These are phyloP conservation scores for Linderina pennispora DNA, from an alignment of 192 early-diverging fungal genomes.

Conservation along the genomic window DNA sequence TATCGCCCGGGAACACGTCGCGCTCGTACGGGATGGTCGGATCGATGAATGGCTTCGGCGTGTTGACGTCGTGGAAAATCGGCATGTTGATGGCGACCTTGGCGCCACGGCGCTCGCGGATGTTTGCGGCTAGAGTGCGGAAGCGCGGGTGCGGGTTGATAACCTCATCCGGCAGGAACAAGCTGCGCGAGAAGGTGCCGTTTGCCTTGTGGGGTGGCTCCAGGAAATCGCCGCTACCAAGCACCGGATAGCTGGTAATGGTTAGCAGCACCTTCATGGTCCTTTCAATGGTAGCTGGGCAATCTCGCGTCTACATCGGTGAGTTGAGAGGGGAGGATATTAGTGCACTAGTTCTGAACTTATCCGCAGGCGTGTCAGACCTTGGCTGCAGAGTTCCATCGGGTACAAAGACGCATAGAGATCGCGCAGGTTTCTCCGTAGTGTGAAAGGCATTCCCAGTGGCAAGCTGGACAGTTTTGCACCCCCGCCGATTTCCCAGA, in stretches of 20 bases:
- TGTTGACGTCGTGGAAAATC: slow-evolving; percentile 86
- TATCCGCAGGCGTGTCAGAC: neutral
- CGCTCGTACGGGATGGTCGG: slow-evolving; percentile 60
- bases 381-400: neutral
- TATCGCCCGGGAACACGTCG: slow-evolving; percentile 57
- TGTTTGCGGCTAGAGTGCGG: slow-evolving; percentile 88
- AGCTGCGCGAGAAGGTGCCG: slow-evolving; percentile 64
- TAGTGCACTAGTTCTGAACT: neutral
- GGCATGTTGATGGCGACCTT: slow-evolving; percentile 98
- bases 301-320: slow-evolving; percentile 55
- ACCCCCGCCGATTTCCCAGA: no score
- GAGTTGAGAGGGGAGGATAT: neutral
- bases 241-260: slow-evolving; percentile 81
- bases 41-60: slow-evolving; percentile 82
- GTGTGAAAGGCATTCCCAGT: no score
- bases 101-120: slow-evolving; percentile 81
- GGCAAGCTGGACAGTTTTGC: no score
- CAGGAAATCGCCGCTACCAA: slow-evolving; percentile 76
- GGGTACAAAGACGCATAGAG: no score
- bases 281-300: slow-evolving; percentile 54
- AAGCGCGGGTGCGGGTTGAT: slow-evolving; percentile 95
- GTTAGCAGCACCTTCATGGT: slow-evolving; percentile 75
- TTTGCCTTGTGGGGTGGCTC: slow-evolving; percentile 66
- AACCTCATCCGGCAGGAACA: slow-evolving; percentile 91
- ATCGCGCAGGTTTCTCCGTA: no score